Evolutionary conservation across 2,329 filamentous ascomycete genomes (phyloP).

Genomic region (Bipolaris oryzae): DNA sequence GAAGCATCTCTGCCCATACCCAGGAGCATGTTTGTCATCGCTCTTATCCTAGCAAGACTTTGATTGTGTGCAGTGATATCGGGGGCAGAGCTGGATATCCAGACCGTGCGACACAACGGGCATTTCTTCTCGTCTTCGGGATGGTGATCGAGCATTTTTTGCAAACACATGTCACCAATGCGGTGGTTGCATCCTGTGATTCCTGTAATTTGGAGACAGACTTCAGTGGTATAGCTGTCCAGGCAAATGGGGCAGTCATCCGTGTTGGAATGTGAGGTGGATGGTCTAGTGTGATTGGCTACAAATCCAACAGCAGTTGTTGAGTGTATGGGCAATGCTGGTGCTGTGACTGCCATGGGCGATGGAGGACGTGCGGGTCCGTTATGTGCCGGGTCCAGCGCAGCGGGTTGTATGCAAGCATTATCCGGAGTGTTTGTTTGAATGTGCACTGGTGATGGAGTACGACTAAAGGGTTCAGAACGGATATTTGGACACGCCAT

Average conservation of each 20-base stretch:
- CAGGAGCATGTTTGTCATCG: not conserved
- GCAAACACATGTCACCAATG: slow-evolving; percentile 23
- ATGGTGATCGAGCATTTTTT: slow-evolving; percentile 11
- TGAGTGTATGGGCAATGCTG: not conserved
- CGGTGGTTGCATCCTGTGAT: slow-evolving; percentile 23
- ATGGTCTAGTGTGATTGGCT: slow-evolving; percentile 1
- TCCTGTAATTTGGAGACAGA: slow-evolving; percentile 18
- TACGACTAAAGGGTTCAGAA: not conserved
- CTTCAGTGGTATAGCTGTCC: slow-evolving; percentile 20
- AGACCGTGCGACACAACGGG: slow-evolving; percentile 31
- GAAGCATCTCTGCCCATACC: not conserved
- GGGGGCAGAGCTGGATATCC: slow-evolving; percentile 12
- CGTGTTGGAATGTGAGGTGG: not conserved
- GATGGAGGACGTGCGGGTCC: not conserved
- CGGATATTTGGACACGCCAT: not conserved
- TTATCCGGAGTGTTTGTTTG: too few relatives aligned
- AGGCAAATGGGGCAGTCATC: slow-evolving; percentile 32
- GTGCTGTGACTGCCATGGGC: not conserved
- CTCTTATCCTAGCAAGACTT: not conserved
- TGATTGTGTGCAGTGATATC: not conserved
- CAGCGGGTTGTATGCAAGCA: not conserved
- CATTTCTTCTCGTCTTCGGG: slow-evolving; percentile 23
- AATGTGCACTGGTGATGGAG: not conserved
- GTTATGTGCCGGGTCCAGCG: not conserved
- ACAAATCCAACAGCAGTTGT: slow-evolving; percentile 1